Conservation (phyloP, 495 filamentous ascomycete species). For the Podospora appendiculata region DNA sequence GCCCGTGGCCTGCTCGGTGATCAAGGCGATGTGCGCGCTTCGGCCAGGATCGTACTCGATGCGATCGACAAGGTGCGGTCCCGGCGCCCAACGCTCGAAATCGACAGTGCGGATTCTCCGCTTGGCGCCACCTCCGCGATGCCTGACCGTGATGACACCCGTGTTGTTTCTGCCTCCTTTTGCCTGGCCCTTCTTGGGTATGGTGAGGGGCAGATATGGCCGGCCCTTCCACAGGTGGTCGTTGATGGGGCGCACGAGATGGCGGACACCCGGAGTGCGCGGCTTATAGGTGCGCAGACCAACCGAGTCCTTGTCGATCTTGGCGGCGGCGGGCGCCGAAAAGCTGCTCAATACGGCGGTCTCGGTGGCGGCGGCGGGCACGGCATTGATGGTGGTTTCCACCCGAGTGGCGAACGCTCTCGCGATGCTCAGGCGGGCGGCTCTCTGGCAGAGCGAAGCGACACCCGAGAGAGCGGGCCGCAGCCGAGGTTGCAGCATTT, state of each 20-base stretch:
- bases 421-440: constrained; percentile 7
- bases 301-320: constrained; percentile 29
- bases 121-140: constrained; percentile 86
- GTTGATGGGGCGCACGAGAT: constrained; percentile 85
- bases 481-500: constrained; percentile 26
- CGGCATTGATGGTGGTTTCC: constrained; percentile 2
- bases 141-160: constrained; percentile 77
- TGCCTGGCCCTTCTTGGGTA: constrained; percentile 79
- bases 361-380: background rate
- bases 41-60: constrained; percentile 95
- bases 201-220: constrained; percentile 74
- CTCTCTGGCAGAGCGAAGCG: constrained; percentile 14
- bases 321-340: constrained; percentile 5
- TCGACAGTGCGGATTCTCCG: constrained; percentile 86
- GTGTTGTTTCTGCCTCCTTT: constrained; percentile 90
- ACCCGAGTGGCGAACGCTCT: constrained; percentile 18
- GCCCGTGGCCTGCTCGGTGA: constrained; percentile 61
- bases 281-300: constrained; percentile 83
- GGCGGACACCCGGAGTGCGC: constrained; percentile 86
- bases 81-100: constrained; percentile 66
- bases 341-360: background rate
- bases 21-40: constrained; percentile 83
- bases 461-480: constrained; percentile 17
- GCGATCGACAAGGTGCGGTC: constrained; percentile 78
- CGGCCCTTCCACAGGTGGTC: constrained; percentile 94